Evolutionary conservation across 768 basidiomycete genomes (phyloP).

Genomic region (Podaxis carcinomalis): DNA sequence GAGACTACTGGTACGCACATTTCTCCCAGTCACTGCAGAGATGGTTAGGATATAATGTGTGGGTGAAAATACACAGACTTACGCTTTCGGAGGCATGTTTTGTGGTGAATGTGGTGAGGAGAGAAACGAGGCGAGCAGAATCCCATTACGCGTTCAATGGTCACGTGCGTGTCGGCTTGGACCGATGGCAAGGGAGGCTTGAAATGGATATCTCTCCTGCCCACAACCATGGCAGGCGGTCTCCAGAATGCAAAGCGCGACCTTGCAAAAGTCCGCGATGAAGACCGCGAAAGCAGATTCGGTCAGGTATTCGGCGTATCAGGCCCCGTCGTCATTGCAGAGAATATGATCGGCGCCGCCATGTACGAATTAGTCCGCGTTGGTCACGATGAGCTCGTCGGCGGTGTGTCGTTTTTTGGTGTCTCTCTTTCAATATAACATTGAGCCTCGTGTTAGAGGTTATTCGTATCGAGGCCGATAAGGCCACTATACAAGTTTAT

Average conservation of each 20-base stretch:
- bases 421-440: not conserved
- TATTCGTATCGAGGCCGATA: slow-evolving; percentile 96
- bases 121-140: slow-evolving; percentile 5
- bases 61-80: slow-evolving; percentile 30
- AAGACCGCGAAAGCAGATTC: slow-evolving; percentile 82
- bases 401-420: slow-evolving; percentile 53
- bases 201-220: not conserved
- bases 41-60: slow-evolving; percentile 11
- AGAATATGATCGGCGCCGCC: slow-evolving; percentile 92
- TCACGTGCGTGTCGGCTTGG: slow-evolving; percentile 20
- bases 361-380: slow-evolving; percentile 99
- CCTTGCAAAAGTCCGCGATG: slow-evolving; percentile 85
- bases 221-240: slow-evolving; percentile 77
- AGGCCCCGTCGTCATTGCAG: slow-evolving; percentile 96
- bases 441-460: slow-evolving; percentile 63
- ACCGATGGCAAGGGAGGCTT: not conserved
- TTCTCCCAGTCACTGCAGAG: slow-evolving; percentile 92
- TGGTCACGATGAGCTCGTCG: slow-evolving; percentile 96
- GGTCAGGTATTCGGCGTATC: slow-evolving; percentile 94
- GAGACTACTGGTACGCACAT: slow-evolving; percentile 48
- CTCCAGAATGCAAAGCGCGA: slow-evolving; percentile 86
- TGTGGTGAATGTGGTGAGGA: slow-evolving; percentile 21
- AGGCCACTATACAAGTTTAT: slow-evolving; percentile 98
- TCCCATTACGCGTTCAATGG: slow-evolving; percentile 28
- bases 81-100: slow-evolving; percentile 95